Evolutionary conservation across 2,329 filamentous ascomycete genomes (phyloP).

Genomic region (Thermothelomyces thermophilus): DNA sequence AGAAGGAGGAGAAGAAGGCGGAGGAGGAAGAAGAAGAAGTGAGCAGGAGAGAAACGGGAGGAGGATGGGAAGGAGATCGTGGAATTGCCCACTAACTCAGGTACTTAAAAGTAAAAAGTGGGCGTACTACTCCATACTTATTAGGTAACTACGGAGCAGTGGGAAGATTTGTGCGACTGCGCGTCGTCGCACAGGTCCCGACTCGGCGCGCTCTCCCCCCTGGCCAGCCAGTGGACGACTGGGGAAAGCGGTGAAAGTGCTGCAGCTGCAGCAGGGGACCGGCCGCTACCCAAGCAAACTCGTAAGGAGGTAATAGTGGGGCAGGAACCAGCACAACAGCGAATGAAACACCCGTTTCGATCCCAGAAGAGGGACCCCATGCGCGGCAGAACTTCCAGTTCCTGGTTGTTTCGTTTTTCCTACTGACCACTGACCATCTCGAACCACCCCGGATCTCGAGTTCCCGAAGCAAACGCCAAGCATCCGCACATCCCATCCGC

Average conservation of each 20-base stretch:
- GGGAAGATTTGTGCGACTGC: neutral
- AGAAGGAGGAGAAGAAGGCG: too few relatives aligned
- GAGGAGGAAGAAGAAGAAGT: neutral
- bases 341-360: neutral
- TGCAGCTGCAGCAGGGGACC: neutral
- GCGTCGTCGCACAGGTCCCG: neutral
- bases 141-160: too few relatives aligned
- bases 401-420: conserved; percentile 6
- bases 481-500: neutral
- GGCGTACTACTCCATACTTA: too few relatives aligned
- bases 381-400: conserved; percentile 10
- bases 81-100: too few relatives aligned
- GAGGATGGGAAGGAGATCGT: neutral
- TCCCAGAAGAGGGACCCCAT: conserved; percentile 5
- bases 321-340: neutral
- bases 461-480: conserved; percentile 14
- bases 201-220: neutral
- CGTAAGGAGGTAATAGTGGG: neutral
- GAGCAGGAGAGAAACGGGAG: neutral
- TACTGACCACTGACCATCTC: conserved; percentile 1
- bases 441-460: conserved; percentile 16
- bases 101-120: too few relatives aligned
- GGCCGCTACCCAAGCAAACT: neutral
- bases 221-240: neutral
- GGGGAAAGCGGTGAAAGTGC: conserved; percentile 10